phyloP scores from a whole-genome alignment of 371 early-diverging fungal genomes.

The Blastocladiella emersonii region DNA sequence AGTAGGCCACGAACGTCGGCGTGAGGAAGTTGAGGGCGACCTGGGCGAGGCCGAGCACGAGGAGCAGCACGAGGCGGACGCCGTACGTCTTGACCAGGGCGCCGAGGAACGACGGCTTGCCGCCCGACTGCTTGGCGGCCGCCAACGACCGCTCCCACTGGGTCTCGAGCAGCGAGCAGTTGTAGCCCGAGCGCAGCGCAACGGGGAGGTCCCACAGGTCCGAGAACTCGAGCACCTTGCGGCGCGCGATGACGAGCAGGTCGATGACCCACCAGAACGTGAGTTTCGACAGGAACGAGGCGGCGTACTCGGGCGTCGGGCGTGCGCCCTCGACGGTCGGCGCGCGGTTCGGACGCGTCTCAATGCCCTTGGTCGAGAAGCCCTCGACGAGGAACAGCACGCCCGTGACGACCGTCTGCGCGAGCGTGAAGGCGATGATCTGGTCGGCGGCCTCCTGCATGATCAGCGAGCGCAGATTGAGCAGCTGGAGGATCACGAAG shows the following conservation, averaged over 20 bases:
- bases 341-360: neutral
- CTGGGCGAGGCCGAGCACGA: neutral
- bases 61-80: neutral
- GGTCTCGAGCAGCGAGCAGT: neutral
- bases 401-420: neutral
- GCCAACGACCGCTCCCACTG: neutral
- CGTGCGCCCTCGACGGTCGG: neutral
- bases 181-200: neutral
- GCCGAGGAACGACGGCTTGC: neutral
- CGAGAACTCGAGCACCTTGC: neutral
- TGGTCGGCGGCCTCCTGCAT: neutral
- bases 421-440: neutral
- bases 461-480: neutral
- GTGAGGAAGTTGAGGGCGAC: neutral
- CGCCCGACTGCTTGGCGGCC: neutral
- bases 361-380: neutral
- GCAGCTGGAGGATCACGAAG: neutral
- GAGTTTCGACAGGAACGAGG: neutral
- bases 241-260: neutral
- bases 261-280: neutral
- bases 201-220: neutral
- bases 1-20: neutral
- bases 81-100: neutral
- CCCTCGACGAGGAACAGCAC: neutral
- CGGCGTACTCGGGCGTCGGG: neutral